phyloP scores from a whole-genome alignment of 192 early-diverging fungal species.

The Gorgonomyces haynaldii region DNA sequence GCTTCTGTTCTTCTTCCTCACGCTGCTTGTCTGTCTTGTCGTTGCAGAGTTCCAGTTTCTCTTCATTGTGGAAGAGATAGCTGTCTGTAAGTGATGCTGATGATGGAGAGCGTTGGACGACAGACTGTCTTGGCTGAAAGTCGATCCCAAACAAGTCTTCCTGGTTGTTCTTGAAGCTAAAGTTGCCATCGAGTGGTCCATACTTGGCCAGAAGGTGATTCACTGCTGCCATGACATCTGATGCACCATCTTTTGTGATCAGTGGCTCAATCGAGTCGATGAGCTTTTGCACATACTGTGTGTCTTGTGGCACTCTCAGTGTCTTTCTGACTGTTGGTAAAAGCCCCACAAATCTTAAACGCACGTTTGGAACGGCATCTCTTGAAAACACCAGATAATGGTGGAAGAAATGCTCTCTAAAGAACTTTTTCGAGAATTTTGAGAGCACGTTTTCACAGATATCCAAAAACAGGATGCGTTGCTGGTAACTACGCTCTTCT shows the following conservation, averaged over 20 bases:
- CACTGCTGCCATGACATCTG: conserved; percentile 9
- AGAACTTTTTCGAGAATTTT: conserved; percentile 28
- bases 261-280: conserved; percentile 15
- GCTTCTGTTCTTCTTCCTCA: no score
- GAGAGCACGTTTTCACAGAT: conserved; percentile 13
- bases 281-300: conserved; percentile 9
- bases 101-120: no score
- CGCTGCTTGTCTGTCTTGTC: no score
- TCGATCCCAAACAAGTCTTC: no score
- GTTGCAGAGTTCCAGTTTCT: no score
- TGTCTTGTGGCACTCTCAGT: conserved; percentile 16
- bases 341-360: conserved; percentile 17
- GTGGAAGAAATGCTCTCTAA: conserved; percentile 24
- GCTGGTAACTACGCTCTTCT: conserved; percentile 19
- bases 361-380: conserved; percentile 34
- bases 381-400: conserved; percentile 18
- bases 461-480: conserved; percentile 26
- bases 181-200: not conserved
- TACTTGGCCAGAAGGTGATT: not conserved
- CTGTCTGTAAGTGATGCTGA: no score
- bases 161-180: not conserved
- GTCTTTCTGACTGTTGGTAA: conserved; percentile 16
- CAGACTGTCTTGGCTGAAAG: no score
- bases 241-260: conserved; percentile 11
- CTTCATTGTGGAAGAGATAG: no score